phyloP scores from a whole-genome alignment of 495 filamentous ascomycete genomes.

The Symbiotaphrina buchneri region DNA sequence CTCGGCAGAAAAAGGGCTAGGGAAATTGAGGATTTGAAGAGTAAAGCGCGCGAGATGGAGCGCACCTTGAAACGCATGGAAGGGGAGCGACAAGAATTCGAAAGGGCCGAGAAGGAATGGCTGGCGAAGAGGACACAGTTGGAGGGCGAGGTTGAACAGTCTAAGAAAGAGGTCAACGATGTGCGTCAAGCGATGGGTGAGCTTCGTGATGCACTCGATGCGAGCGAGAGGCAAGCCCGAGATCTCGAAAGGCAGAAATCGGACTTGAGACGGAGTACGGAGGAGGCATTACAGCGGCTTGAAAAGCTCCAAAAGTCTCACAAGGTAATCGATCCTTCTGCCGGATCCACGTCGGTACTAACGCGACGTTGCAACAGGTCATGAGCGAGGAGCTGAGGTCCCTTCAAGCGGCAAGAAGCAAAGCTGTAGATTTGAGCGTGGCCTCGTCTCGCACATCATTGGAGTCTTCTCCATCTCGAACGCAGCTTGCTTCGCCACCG shows the following conservation, averaged over 20 bases:
- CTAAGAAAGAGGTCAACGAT: slow-evolving; percentile 48
- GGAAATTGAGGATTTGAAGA: slow-evolving; percentile 72
- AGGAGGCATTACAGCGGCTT: slow-evolving; percentile 49
- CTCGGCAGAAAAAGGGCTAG: slow-evolving; percentile 51
- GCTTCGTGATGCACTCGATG: slow-evolving; percentile 61
- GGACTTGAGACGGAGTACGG: slow-evolving; percentile 50
- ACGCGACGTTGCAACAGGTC: slow-evolving; percentile 10
- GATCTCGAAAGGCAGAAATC: slow-evolving; percentile 61
- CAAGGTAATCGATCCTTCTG: slow-evolving; percentile 16
- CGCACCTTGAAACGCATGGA: slow-evolving; percentile 41
- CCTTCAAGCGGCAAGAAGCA: slow-evolving; percentile 14
- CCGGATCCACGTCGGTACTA: neutral
- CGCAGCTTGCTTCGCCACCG: slow-evolving; percentile 10
- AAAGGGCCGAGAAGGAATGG: slow-evolving; percentile 49
- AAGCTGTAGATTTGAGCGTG: slow-evolving; percentile 17
- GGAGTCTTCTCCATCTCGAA: slow-evolving; percentile 11
- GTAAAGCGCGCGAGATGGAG: slow-evolving; percentile 59
- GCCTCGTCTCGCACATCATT: slow-evolving; percentile 37
- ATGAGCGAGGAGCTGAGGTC: slow-evolving; percentile 23
- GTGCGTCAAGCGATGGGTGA: slow-evolving; percentile 55
- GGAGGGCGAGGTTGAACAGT: slow-evolving; percentile 40
- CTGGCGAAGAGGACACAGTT: slow-evolving; percentile 48
- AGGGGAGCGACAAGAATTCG: slow-evolving; percentile 48
- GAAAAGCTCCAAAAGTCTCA: slow-evolving; percentile 64
- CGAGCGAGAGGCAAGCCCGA: slow-evolving; percentile 62